Evolutionary conservation across 805 yeast species (phyloP), one percentile per base, ranked within the genome.

Genomic region (Kodamaea restingae): DNA sequence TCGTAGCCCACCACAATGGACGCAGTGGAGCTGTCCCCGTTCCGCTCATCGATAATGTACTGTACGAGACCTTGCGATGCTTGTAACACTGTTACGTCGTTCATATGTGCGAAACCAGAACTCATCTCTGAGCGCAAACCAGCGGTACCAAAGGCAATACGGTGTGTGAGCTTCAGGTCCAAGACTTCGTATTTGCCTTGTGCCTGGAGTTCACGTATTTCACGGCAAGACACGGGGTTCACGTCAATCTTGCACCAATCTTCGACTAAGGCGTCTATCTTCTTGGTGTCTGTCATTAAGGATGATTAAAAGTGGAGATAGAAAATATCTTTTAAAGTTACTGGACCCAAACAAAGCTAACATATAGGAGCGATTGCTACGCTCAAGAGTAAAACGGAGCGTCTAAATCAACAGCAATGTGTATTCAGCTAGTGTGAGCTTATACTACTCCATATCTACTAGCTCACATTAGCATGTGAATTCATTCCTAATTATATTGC

Each of bases 81-180:
- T 63, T 91, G 98, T 32, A 87, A 54, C 1, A 91, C 84, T 0
- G 96, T 88, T 12, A 91, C 81, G 45, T 82, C 83, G 59, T 93
- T 91, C 91, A 93, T 84, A 49, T 88, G 76, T 38, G 78, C 75
- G 55, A 85, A 88, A 0, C 98, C 98, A 0, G 96, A 88, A 45
- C 81, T 90, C 96, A 93, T 88, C 15, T 71, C 65, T 2, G 95
- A 77, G 18, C 98, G 69, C 35, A 93, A 73, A 0, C 97, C 98
- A 2, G 98, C 96, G 0, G 98, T 91, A 0, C 98, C 98, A 60
- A 91, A 91, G 9, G 79, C 65, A 18, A 90, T 81, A 38, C 96
- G 62, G n/a, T 53, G 49, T 32, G 73, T 53, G 21, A 88, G 65
- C 36, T 84, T 67, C 27, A 55, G 54, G 32, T 74, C 76, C 27